Conservation (phyloP, 164 flowering plant species). For the Vitis amurensis region DNA sequence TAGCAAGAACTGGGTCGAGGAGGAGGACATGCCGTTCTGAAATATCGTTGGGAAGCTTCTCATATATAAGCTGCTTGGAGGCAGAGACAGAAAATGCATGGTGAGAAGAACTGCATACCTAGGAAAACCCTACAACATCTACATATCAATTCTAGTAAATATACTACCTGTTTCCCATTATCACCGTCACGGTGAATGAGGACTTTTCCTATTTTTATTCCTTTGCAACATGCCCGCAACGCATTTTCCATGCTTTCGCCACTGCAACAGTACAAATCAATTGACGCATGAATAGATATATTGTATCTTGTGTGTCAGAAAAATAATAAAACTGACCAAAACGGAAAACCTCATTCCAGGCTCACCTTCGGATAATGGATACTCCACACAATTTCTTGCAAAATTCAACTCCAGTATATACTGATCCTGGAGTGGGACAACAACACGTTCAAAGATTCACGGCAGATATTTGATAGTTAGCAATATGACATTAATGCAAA, state of each 20-base stretch:
- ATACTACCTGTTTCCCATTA: slow-evolving; percentile 61
- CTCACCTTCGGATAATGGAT: slow-evolving; percentile 59
- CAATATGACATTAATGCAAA: no score
- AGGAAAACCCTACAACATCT: no score
- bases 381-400: slow-evolving; percentile 78
- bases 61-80: slow-evolving; percentile 55
- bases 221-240: slow-evolving; percentile 72
- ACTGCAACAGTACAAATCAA: slow-evolving; percentile 22
- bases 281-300: no score
- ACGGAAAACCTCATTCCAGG: no score
- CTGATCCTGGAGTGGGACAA: slow-evolving; percentile 46
- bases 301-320: no score
- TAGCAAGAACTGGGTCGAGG: slow-evolving; percentile 67
- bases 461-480: no score
- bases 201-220: slow-evolving; percentile 72
- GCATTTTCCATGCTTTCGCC: slow-evolving; percentile 88
- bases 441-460: no score
- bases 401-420: slow-evolving; percentile 74
- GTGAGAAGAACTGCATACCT: no score
- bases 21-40: slow-evolving; percentile 66
- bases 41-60: slow-evolving; percentile 64
- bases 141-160: no score
- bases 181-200: slow-evolving; percentile 73
- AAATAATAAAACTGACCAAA: no score
- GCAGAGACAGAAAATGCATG: neutral